Evolutionary conservation across 805 yeast species (phyloP).

Genomic region (Ogataea parapolymorpha): DNA sequence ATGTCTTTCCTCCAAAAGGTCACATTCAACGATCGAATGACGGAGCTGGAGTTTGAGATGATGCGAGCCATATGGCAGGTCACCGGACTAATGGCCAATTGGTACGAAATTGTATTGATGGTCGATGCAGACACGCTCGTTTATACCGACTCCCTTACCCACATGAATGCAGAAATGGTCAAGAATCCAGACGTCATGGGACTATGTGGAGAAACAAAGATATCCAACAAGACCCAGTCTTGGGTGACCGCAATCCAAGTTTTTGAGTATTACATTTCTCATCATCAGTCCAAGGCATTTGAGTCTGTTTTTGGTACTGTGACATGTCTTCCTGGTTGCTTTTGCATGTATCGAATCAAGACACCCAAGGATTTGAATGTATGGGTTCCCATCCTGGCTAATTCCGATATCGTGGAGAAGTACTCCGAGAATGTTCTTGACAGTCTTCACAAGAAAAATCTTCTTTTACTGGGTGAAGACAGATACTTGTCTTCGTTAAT

Average conservation of each 20-base stretch:
- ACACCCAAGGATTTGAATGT: slow-evolving; percentile 78
- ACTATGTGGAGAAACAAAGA: slow-evolving; percentile 91
- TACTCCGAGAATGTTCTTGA: slow-evolving; percentile 83
- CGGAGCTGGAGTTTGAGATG: slow-evolving; percentile 79
- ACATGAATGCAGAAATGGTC: slow-evolving; percentile 87
- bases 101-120: slow-evolving; percentile 81
- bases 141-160: slow-evolving; percentile 82
- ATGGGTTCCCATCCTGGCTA: slow-evolving; percentile 92
- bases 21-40: slow-evolving; percentile 92
- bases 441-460: slow-evolving; percentile 81
- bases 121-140: slow-evolving; percentile 94
- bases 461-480: slow-evolving; percentile 86
- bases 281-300: slow-evolving; percentile 91
- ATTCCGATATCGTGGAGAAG: slow-evolving; percentile 90
- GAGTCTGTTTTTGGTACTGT: slow-evolving; percentile 95
- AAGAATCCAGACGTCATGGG: slow-evolving; percentile 88
- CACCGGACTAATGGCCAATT: slow-evolving; percentile 81
- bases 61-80: slow-evolving; percentile 72
- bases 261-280: slow-evolving; percentile 89
- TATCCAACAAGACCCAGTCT: slow-evolving; percentile 72
- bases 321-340: slow-evolving; percentile 94
- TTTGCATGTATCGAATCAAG: slow-evolving; percentile 87
- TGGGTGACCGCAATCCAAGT: slow-evolving; percentile 96
- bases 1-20: slow-evolving; percentile 88
- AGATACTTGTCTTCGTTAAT: slow-evolving; percentile 79